Evolutionary conservation across 306 rosid species (phyloP), one percentile per base, ranked within the genome.

Genomic region (Quercus suber): DNA sequence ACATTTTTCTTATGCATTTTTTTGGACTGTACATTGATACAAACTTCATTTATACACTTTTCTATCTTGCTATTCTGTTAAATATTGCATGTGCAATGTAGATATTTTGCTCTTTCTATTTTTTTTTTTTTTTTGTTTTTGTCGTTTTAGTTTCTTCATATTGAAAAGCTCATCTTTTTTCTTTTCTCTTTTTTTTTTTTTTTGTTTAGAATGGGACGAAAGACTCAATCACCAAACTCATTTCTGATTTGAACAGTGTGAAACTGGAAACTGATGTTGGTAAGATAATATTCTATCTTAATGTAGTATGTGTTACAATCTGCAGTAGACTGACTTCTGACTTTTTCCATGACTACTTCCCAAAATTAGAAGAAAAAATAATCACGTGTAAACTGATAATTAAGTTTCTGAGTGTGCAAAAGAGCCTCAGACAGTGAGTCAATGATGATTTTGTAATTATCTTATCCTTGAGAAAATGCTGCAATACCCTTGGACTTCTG

Each of bases 251-350:
- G 92, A 96, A 96, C 87, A 81, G 74, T 68, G 88, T 88, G 18
- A 91, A 88, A 69, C 86, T 96, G 92, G 99, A 96, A 90, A 81
- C 86, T 71, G 98, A 93, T 86, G 99, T 96, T 87, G 99, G 99
- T 96, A 84, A 87, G 98, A 82, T 55, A 55, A 15, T 76, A 13
- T 79, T 68, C 35, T 17, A 53, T 35, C 73, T 85, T 52, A 65
- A 70, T 71, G 59, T 7, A 4, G 8, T 77, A 18, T 25, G 19
- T 25, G 6, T 6, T 63, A 59, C 65, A 71, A 41, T 53, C 57
- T 73, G 30, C 55, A 73, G 71, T 31, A 45, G 57, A 67, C 64
- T n/a, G 41, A 15, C 70, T 61, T 43, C 51, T 53, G 78, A 33
- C 74, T 52, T 81, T n/a, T 78, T 76, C 35, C 21, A 25, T 77